phyloP scores from a whole-genome alignment of 108 stramenopile genomes.

The Chaetoceros tenuissimus region DNA sequence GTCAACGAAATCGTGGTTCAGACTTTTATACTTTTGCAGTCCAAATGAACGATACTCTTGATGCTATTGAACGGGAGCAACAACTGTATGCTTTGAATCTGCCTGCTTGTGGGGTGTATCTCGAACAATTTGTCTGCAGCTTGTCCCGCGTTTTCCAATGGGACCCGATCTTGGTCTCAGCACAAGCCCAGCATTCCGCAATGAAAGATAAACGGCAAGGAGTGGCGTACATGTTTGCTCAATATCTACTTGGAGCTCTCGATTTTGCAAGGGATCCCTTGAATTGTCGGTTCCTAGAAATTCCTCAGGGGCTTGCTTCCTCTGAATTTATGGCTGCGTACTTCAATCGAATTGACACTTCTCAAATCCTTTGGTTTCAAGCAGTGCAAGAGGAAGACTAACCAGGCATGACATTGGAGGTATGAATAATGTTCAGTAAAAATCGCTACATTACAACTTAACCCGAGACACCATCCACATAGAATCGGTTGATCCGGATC shows the following conservation, averaged over 20 bases:
- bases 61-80: constrained; percentile 26
- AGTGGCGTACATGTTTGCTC: constrained; percentile 11
- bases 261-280: constrained; percentile 26
- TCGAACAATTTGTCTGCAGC: constrained; percentile 36
- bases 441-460: too few species aligned
- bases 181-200: neutral
- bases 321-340: constrained; percentile 4
- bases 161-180: constrained; percentile 11
- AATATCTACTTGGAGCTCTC: constrained; percentile 21
- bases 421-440: too few species aligned
- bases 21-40: constrained; percentile 27
- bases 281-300: constrained; percentile 13
- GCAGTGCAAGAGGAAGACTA: too few species aligned
- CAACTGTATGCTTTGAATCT: constrained; percentile 22
- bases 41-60: constrained; percentile 29
- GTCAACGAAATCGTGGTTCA: neutral
- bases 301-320: constrained; percentile 12
- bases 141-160: constrained; percentile 21
- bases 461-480: too few species aligned
- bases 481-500: too few species aligned
- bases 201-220: constrained; percentile 8
- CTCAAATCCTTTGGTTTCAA: constrained; percentile 13
- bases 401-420: too few species aligned
- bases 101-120: constrained; percentile 3
- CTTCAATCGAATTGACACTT: constrained; percentile 1